Percentiles rank a stretch among this genome's conserved stretches.
Evolutionary conservation across 2,329 filamentous ascomycete species (phyloP).

Genomic region (Alternaria rosae): DNA sequence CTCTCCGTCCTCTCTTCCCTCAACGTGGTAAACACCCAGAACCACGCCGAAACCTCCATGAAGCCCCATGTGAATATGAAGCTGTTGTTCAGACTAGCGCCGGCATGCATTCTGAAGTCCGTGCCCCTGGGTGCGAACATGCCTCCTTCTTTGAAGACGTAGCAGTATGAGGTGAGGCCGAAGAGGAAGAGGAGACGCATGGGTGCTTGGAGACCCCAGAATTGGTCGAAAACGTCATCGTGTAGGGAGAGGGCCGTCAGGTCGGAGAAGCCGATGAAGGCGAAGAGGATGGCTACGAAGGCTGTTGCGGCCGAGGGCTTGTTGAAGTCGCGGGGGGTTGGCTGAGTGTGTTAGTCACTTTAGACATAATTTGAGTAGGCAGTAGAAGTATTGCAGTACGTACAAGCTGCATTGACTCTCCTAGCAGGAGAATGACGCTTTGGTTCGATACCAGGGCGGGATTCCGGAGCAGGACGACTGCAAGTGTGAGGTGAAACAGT

Average conservation of each 20-base stretch:
- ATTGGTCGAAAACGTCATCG: conserved; percentile 53
- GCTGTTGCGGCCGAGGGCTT: conserved; percentile 72
- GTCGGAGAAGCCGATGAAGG: conserved; percentile 62
- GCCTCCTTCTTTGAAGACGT: conserved; percentile 65
- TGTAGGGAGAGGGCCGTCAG: conserved; percentile 56
- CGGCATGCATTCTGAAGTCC: conserved; percentile 43
- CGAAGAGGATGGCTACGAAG: conserved; percentile 72
- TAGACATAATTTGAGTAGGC: neutral
- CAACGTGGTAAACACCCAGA: conserved; percentile 68
- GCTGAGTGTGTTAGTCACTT: conserved; percentile 53
- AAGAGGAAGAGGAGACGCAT: conserved; percentile 72
- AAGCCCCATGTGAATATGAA: conserved; percentile 86
- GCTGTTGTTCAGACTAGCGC: conserved; percentile 78
- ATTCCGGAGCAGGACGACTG: conserved; percentile 80
- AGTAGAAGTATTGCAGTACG: conserved; percentile 25
- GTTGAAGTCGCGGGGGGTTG: conserved; percentile 72
- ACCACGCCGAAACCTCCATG: conserved; percentile 83
- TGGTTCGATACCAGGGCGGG: conserved; percentile 79
- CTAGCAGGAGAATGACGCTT: conserved; percentile 79
- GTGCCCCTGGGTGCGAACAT: conserved; percentile 45
- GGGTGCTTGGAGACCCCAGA: conserved; percentile 63
- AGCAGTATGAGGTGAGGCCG: conserved; percentile 68
- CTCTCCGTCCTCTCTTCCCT: conserved; percentile 48
- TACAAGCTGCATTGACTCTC: conserved; percentile 85
- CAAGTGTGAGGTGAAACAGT: conserved; percentile 83